phyloP scores from a whole-genome alignment of 1,284 basidiomycete genomes.

The Papiliotrema laurentii region DNA sequence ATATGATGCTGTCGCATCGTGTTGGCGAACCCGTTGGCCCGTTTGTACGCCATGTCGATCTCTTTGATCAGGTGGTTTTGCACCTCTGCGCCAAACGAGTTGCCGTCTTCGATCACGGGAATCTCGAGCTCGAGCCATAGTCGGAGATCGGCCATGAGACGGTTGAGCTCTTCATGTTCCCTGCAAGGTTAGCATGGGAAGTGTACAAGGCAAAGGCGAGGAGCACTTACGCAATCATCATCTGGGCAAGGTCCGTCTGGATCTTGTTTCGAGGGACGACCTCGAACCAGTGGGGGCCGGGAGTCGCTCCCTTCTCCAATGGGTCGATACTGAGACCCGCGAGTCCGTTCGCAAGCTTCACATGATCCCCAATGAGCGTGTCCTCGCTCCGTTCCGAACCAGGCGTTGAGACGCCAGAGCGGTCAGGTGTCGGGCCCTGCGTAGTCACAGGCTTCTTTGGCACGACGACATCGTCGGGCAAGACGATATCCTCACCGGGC shows the following conservation, averaged over 20 bases:
- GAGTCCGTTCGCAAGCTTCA: background rate
- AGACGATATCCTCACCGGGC: constrained; percentile 3
- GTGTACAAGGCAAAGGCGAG: background rate
- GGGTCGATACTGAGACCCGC: background rate
- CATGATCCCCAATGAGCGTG: background rate
- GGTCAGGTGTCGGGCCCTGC: background rate
- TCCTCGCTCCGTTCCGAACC: too few species aligned
- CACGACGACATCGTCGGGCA: constrained; percentile 5
- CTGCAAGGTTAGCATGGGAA: constrained; percentile 6
- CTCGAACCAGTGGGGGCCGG: constrained; percentile 33
- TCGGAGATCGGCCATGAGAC: constrained; percentile 20
- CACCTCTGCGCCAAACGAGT: constrained; percentile 37
- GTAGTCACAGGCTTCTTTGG: background rate
- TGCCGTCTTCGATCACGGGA: constrained; percentile 37
- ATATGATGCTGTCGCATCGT: constrained; percentile 16
- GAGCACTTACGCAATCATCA: constrained; percentile 19
- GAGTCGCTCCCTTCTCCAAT: constrained; percentile 7
- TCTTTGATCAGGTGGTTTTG: constrained; percentile 23
- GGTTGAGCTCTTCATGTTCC: constrained; percentile 25
- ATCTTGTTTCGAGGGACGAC: constrained; percentile 21
- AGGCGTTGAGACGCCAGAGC: too few species aligned
- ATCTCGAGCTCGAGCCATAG: constrained; percentile 35
- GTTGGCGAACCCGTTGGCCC: constrained; percentile 19
- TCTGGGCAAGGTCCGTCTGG: constrained; percentile 12
- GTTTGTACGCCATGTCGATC: constrained; percentile 15